phyloP scores from a whole-genome alignment of 768 basidiomycete species.

The Suillus fuscotomentosus region DNA sequence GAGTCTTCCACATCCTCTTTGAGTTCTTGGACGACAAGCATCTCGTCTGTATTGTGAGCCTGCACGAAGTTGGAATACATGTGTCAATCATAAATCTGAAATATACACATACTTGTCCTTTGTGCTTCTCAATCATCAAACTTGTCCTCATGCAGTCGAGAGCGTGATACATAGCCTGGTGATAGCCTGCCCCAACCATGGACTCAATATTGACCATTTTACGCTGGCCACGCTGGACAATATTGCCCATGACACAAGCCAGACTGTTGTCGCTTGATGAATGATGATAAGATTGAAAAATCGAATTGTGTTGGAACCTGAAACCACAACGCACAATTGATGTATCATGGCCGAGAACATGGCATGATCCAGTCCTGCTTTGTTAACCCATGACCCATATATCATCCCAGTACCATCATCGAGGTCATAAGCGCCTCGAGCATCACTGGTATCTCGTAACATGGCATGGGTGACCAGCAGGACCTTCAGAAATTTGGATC shows the following conservation, averaged over 20 bases:
- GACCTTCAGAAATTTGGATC: constrained; percentile 28
- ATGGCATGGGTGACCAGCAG: constrained; percentile 48
- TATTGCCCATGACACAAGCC: constrained; percentile 12
- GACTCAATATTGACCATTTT: constrained; percentile 12
- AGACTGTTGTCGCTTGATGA: constrained; percentile 20
- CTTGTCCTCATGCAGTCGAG: constrained; percentile 21
- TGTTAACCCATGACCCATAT: not conserved
- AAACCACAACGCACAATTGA: not conserved
- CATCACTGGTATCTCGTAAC: constrained; percentile 10
- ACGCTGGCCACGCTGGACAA: not conserved
- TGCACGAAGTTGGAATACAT: constrained; percentile 1
- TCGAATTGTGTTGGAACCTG: not conserved
- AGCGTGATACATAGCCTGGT: constrained; percentile 26
- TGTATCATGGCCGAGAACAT: constrained; percentile 13
- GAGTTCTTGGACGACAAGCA: not conserved
- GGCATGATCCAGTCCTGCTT: constrained; percentile 11
- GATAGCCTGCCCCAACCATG: constrained; percentile 18
- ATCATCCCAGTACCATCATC: constrained; percentile 40
- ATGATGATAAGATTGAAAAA: not conserved
- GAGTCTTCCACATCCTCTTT: not conserved
- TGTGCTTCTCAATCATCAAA: constrained; percentile 8
- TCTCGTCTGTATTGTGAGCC: not conserved
- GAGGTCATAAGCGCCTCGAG: constrained; percentile 18
- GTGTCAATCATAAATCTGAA: not conserved
- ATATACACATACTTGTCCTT: constrained; percentile 7